phyloP scores from a whole-genome alignment of 2,329 filamentous ascomycete genomes.

The Trichoderma afroharzianum region DNA sequence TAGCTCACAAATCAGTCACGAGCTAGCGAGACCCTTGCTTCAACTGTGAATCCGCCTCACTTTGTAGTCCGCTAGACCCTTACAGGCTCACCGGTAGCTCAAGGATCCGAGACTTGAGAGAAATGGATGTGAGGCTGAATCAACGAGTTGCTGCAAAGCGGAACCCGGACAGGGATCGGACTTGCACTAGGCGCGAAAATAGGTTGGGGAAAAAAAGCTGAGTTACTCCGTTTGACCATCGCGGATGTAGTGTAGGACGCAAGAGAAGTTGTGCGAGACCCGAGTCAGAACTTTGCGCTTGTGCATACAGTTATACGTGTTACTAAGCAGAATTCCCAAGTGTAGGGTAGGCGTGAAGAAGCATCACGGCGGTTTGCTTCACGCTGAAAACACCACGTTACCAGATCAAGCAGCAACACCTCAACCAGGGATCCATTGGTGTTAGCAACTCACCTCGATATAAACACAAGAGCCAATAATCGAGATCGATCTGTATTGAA shows the following conservation, averaged over 20 bases:
- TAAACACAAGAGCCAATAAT: neutral
- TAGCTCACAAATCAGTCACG: slow-evolving; percentile 9
- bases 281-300: neutral
- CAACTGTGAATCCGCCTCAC: neutral
- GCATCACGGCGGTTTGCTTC: neutral
- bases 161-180: neutral
- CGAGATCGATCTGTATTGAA: neutral
- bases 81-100: neutral
- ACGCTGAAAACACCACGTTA: neutral
- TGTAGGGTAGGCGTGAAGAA: neutral
- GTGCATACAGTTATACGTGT: neutral
- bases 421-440: neutral
- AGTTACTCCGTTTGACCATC: neutral
- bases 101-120: neutral
- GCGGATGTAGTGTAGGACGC: neutral
- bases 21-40: slow-evolving; percentile 2
- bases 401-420: neutral
- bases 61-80: neutral
- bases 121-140: slow-evolving; percentile 15
- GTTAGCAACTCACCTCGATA: neutral
- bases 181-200: neutral
- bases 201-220: neutral
- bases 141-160: neutral
- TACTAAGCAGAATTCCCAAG: neutral
- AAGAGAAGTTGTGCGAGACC: neutral